A percentile compares a stretch with the other conserved stretches of the same genome.
phyloP scores from a whole-genome alignment of 495 filamentous ascomycete genomes.

The Penicillium dipodomyicola region DNA sequence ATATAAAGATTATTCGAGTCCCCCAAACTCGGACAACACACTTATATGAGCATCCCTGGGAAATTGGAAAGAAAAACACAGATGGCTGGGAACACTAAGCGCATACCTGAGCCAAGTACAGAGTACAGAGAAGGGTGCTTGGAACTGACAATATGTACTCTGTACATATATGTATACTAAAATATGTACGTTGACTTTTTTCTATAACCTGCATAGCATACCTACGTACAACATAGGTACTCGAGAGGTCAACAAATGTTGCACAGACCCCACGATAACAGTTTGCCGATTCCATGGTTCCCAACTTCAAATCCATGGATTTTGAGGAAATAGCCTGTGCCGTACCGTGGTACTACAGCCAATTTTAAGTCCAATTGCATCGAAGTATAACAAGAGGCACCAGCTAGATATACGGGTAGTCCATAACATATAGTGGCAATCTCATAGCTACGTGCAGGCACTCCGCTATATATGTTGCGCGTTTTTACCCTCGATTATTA shows the following conservation, averaged over 20 bases:
- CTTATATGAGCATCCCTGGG: background rate
- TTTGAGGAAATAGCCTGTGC: background rate
- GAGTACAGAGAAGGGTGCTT: background rate
- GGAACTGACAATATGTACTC: background rate
- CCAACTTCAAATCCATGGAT: background rate
- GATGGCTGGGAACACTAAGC: slow-evolving; percentile 9
- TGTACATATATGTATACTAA: background rate
- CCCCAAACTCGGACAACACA: background rate
- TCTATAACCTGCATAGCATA: background rate
- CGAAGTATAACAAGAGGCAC: too few species aligned
- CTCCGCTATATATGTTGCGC: background rate
- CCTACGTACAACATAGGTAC: too few species aligned
- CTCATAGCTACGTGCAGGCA: background rate
- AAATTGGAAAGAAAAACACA: background rate
- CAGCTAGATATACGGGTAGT: background rate
- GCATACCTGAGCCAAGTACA: background rate
- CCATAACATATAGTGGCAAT: background rate
- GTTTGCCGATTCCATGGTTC: background rate
- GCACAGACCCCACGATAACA: background rate
- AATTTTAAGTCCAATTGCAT: background rate
- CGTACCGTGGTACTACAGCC: background rate
- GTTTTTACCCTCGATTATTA: background rate
- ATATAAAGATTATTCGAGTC: background rate
- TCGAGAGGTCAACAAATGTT: background rate
- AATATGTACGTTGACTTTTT: background rate